Conservation (phyloP, 2,329 filamentous ascomycete genomes). For the Westerdykella ornata region DNA sequence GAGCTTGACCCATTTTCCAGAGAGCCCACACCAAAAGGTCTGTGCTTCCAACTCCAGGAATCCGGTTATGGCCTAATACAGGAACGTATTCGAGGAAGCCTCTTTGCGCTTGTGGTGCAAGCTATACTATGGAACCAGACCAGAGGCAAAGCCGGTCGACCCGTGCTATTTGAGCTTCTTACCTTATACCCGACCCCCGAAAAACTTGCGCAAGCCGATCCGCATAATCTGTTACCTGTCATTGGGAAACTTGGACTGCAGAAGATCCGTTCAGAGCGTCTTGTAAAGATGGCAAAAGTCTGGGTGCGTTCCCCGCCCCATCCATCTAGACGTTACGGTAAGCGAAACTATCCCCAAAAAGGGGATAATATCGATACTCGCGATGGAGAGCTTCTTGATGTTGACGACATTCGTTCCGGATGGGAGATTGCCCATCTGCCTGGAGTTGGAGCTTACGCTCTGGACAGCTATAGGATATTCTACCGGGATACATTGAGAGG, state of each 20-base stretch:
- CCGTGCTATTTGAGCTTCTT: slow-evolving; percentile 65
- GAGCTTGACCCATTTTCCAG: slow-evolving; percentile 11
- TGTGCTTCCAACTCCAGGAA: slow-evolving; percentile 19
- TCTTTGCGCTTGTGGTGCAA: slow-evolving; percentile 74
- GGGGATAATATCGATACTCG: slow-evolving; percentile 38
- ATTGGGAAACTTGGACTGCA: slow-evolving; percentile 27
- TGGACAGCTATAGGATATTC: slow-evolving; percentile 92
- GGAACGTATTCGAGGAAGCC: slow-evolving; percentile 65
- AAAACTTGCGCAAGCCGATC: slow-evolving; percentile 46
- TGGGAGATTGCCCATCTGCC: slow-evolving; percentile 88
- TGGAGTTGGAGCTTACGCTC: slow-evolving; percentile 64
- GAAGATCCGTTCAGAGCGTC: slow-evolving; percentile 52
- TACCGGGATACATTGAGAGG: slow-evolving; percentile 72
- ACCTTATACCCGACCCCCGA: slow-evolving; percentile 60
- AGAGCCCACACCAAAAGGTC: slow-evolving; percentile 11
- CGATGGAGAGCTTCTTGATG: slow-evolving; percentile 37
- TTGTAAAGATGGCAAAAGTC: slow-evolving; percentile 62
- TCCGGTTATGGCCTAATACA: slow-evolving; percentile 70
- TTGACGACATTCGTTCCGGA: slow-evolving; percentile 38
- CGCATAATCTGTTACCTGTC: slow-evolving; percentile 13
- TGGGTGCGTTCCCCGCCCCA: slow-evolving; percentile 62
- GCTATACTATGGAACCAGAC: slow-evolving; percentile 83
- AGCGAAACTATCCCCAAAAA: slow-evolving; percentile 39
- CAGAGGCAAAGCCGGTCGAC: slow-evolving; percentile 64
- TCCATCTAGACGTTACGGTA: slow-evolving; percentile 51